A percentile compares a stretch with the other conserved stretches of the same genome.
These are phyloP conservation scores for Inonotus obliquus DNA, from an alignment of 1,284 basidiomycete species.

Conservation along the genomic window DNA sequence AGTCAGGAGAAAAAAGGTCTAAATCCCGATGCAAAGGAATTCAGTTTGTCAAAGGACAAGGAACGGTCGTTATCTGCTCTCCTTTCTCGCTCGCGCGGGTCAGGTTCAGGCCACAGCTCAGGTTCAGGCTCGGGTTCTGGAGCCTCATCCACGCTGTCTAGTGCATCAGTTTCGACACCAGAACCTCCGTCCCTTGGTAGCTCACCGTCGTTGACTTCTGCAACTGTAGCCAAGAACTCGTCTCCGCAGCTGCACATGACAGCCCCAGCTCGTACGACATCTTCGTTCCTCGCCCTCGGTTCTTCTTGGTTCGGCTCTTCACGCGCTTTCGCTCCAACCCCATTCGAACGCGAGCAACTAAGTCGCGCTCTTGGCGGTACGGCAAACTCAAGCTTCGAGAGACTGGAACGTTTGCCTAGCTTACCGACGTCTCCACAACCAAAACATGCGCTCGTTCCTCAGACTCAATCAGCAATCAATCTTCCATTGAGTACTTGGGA, in stretches of 20 bases:
- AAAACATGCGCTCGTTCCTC: background rate
- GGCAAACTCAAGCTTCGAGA: conserved; percentile 15
- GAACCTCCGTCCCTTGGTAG: conserved; percentile 2
- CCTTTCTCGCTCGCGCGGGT: conserved; percentile 11
- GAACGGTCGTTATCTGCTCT: conserved; percentile 16
- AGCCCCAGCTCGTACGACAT: background rate
- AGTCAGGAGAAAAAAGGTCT: conserved; percentile 23
- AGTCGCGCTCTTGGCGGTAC: conserved; percentile 15
- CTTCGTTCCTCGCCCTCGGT: conserved; percentile 6
- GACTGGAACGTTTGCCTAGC: conserved; percentile 6
- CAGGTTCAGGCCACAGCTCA: background rate
- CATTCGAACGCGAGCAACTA: conserved; percentile 28
- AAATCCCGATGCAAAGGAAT: conserved; percentile 36
- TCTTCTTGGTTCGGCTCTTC: conserved; percentile 19
- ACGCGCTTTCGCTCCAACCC: conserved; percentile 30
- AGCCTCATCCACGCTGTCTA: conserved; percentile 12
- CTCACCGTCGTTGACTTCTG: conserved; percentile 5
- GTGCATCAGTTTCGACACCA: conserved; percentile 12
- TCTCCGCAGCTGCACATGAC: background rate
- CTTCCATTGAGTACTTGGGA: background rate
- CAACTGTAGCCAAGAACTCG: background rate
- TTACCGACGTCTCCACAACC: conserved; percentile 12
- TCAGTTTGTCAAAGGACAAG: conserved; percentile 24
- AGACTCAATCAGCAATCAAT: background rate
- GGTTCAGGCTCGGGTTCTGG: conserved; percentile 4